Conservation (phyloP, 1,284 basidiomycete species). For the Malassezia pachydermatis region DNA sequence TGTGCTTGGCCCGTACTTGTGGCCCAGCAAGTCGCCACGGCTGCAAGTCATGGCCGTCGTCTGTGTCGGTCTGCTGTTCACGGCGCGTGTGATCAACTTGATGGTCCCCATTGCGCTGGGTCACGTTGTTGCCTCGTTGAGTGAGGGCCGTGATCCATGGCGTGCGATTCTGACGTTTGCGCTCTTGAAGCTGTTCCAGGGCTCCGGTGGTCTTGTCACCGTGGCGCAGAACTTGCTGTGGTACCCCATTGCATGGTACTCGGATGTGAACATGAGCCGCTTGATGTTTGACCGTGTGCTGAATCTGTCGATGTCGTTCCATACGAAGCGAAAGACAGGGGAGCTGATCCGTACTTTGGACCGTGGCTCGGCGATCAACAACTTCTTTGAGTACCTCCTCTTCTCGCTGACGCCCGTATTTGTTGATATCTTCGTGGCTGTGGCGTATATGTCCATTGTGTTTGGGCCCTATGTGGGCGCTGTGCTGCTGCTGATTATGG, state of each 20-base stretch:
- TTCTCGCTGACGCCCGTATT: constrained; percentile 72
- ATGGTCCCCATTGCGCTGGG: constrained; percentile 65
- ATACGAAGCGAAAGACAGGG: constrained; percentile 62
- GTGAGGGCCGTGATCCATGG: constrained; percentile 29
- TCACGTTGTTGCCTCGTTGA: constrained; percentile 54
- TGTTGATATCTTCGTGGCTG: constrained; percentile 57
- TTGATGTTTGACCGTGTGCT: constrained; percentile 46
- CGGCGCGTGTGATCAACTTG: constrained; percentile 67
- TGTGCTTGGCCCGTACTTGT: constrained; percentile 65
- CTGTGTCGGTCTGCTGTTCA: constrained; percentile 60
- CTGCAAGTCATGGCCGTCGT: constrained; percentile 63
- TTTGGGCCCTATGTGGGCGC: constrained; percentile 61
- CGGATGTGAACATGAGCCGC: constrained; percentile 49
- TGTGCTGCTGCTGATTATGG: constrained; percentile 65
- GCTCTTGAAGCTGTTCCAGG: constrained; percentile 49
- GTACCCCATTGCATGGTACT: constrained; percentile 78
- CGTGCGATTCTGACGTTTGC: constrained; percentile 42
- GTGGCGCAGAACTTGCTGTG: constrained; percentile 49
- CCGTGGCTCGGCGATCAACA: constrained; percentile 55
- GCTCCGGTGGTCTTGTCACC: constrained; percentile 45
- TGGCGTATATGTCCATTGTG: constrained; percentile 58
- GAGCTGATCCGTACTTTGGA: constrained; percentile 61
- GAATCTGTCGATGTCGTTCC: constrained; percentile 68
- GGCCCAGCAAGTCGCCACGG: constrained; percentile 60
- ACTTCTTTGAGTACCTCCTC: constrained; percentile 52